Conservation (phyloP, 73 alveolate genomes). For the Paramecium primaurelia region DNA sequence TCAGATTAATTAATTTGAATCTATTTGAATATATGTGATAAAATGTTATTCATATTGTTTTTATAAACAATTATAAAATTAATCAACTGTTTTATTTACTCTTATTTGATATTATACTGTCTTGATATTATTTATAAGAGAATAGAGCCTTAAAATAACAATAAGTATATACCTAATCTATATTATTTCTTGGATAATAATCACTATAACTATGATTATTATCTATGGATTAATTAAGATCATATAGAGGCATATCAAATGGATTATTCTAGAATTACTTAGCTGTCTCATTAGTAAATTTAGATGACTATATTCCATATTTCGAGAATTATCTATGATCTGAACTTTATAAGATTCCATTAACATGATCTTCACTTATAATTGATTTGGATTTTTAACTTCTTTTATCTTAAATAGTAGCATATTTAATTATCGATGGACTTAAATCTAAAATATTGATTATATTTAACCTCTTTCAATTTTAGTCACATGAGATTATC, state of each 20-base stretch:
- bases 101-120: neutral
- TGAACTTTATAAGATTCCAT: neutral
- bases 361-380: neutral
- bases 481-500: neutral
- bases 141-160: neutral
- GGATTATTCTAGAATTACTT: slow-evolving; percentile 15
- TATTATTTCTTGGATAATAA: neutral
- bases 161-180: neutral
- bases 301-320: slow-evolving; percentile 20
- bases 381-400: neutral
- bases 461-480: neutral
- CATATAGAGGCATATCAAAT: neutral
- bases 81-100: neutral
- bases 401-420: neutral
- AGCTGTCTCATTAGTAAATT: slow-evolving; percentile 34
- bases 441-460: neutral
- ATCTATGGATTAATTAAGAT: neutral
- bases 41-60: neutral
- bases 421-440: neutral
- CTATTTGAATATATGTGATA: neutral
- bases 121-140: neutral
- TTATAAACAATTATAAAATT: neutral
- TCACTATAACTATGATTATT: slow-evolving; percentile 17
- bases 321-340: neutral
- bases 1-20: neutral